A percentile compares a stretch with the other conserved stretches of the same genome.
Evolutionary conservation across 441 rosid species (phyloP).

Genomic region (Arabidopsis lyrata): DNA sequence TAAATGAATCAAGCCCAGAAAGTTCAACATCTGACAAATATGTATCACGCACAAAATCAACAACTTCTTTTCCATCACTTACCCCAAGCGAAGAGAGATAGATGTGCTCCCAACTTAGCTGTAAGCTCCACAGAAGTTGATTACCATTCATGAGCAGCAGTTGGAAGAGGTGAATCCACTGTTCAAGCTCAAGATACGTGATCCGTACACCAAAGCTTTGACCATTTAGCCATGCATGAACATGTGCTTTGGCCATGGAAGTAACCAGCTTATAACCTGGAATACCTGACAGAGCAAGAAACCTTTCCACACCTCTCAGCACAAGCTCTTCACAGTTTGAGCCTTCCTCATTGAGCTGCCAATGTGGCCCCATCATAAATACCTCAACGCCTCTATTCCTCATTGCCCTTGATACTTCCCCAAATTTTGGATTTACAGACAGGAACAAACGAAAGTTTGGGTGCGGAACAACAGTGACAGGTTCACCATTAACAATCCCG

Average conservation of each 20-base stretch:
- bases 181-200: slow-evolving; percentile 88
- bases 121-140: slow-evolving; percentile 87
- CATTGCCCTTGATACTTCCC: slow-evolving; percentile 99
- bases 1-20: slow-evolving; percentile 45
- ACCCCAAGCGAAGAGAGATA: slow-evolving; percentile 87
- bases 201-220: slow-evolving; percentile 57
- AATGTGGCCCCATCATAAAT: slow-evolving; percentile 92
- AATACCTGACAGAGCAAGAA: slow-evolving; percentile 81
- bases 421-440: slow-evolving; percentile 86
- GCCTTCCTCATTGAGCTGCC: slow-evolving; percentile 67
- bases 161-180: slow-evolving; percentile 88
- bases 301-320: slow-evolving; percentile 70
- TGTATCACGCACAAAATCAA: slow-evolving; percentile 59
- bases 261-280: slow-evolving; percentile 69
- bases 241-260: slow-evolving; percentile 92
- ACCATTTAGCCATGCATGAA: slow-evolving; percentile 72
- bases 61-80: slow-evolving; percentile 65
- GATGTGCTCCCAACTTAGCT: slow-evolving; percentile 89
- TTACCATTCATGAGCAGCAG: slow-evolving; percentile 81
- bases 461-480: slow-evolving; percentile 82
- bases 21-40: slow-evolving; percentile 56
- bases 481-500: slow-evolving; percentile 90
- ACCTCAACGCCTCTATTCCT: slow-evolving; percentile 98
- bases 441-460: slow-evolving; percentile 92
- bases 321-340: slow-evolving; percentile 58